Base-by-base conservation (phyloP, 176 grass and related monocot genomes). In the Areca catechu region DNA sequence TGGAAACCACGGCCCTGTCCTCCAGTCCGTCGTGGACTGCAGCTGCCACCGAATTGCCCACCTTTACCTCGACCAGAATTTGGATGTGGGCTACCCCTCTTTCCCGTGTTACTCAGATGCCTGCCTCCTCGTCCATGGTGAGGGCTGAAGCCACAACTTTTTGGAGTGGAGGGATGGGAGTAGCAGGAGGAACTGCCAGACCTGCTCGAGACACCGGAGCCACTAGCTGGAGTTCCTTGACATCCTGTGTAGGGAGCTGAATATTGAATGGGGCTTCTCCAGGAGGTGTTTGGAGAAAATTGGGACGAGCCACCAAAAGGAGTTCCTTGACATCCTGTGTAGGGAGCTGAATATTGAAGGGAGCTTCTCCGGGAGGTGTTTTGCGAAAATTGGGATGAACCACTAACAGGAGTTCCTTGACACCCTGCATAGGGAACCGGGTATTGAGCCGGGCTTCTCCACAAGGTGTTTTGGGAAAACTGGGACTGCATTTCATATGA, bases 1-100 rank as follows among this genome's bases (percentile, higher is more conserved):
- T 56, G 22, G 53, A 17, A 16, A 50, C 74, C 64, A 51, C 65
- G 68, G 22, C 74, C 74, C 52, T 54, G 22, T n/a, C 24, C n/a
- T 59, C 57, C 57, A 27, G 23, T 34, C 17, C 25, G 6, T 4
- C 5, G 17, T 29, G 22, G 57, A 15, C 57, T 60, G 3, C n/a
- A 19, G 6, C 4, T 55, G 9, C 53, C 53, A 22, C 53, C 12
- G 20, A 20, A 22, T 12, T 4, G 53, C 6, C 53, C 19, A 24
- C 16, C 57, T 17, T 19, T 60, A 25, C 57, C 57, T 34, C 57
- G 27, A n/a, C 57, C 57, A 6, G 49, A 49, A 50, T 76, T 63
- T 19, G 48, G 23, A 23, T 76, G 50, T 69, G 48, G 23, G n/a
- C 59, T 69, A 54, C 25, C 43, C 19, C 62, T 52, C 18, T 25